Base-by-base conservation (phyloP, 345 rosid species). In the Trapa incisa region DNA sequence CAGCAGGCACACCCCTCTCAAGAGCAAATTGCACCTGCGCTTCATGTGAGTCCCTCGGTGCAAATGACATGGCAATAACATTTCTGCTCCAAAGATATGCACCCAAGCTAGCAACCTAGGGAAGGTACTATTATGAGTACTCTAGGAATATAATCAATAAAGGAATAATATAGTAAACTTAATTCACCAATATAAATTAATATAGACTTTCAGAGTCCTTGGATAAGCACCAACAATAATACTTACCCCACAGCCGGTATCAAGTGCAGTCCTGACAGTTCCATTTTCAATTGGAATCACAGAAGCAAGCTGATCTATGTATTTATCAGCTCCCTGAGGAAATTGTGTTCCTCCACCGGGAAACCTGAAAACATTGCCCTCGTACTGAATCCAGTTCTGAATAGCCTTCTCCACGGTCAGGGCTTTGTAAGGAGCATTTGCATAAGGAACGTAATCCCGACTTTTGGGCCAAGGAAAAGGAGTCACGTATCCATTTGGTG, bases 391-490 rank as follows among this genome's bases (percentile, higher is more conserved):
- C 99, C 99, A 95, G 62, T 95, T 95, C 85, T 95, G 99, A 71
- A 91, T 89, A 66, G 99, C 99, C 80, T 95, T 95, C 83, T 95
- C 97, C 66, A 95, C 98, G 0, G 99, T 95, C 82, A 95, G 87
- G 72, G 93, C 89, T 79, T 95, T 95, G 62, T 91, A 91, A 2
- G 99, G 99, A 0, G 99, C 99, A 83, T 95, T 95, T 37, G 96
- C 99, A 78, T 77, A 95, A 35, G 97, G 99, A 12, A 95, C 99
- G 37, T 89, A 95, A 29, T 95, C 97, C 60, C 99, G 85, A 75
- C 99, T 95, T 85, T 91, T 95, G 1, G 99, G 99, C 99, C 99
- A 95, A 17, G 94, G 83, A 73, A 95, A 95, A 3, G 99, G 99
- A 12, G 96, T 91, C 1, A 91, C 96, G 42, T 95, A 95, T 69